Base-by-base conservation (phyloP, 352 stramenopile species). In the Elongisporangium prolatum region DNA sequence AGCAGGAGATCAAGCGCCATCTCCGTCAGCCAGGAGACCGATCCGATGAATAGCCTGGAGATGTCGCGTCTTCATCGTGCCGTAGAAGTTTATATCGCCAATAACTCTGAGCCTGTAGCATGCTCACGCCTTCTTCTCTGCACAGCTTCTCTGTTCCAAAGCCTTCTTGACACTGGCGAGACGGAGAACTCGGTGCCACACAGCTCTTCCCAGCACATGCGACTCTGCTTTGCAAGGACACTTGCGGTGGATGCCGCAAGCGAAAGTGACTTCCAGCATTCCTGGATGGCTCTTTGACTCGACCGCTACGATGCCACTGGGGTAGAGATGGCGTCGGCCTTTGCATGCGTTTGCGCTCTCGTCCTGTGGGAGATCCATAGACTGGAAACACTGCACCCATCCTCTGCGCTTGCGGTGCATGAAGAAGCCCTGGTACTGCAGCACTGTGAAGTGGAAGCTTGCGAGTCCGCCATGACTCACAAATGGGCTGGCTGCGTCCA, bases 311-410 rank as follows among this genome's bases (percentile, higher is more conserved):
- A 56, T 40, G 25, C 51, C 51, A 20, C 51, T 56, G n/a, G n/a
- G n/a, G 51, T 56, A 56, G 4, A 56, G 25, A 47, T 28, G 21
- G 21, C 21, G 18, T 21, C 51, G 51, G 5, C 28, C 28, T 13
- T 40, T 56, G n/a, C 21, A n/a, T 47, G 51, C 25, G n/a, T 7
- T 56, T 7, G n/a, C n/a, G 11, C 51, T 56, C n/a, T 28, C 18
- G n/a, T 28, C n/a, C 51, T 40, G 51, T 2, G 60, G 64, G 16
- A 71, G 54, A 13, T 71, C 64, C 34, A 71, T 56, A 21, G 60
- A 68, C 50, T 68, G 64, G 44, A 60, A 60, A 54, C 59, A 68
- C 28, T 71, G 64, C 13, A 71, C 47, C 64, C 64, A 71, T 11
- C 64, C 64, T 1, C 60, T 60, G 2, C 60, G 51, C 13, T 49